Conservation (phyloP, 176 grass and related monocot species). For the Zea mays region Zm-B73-REFERENCE-NAM-5.0 NC_050100.1:7132001-7132500, state of each 20-base stretch:
- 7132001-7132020: too few species aligned
- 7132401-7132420: background rate
- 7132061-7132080: too few species aligned
- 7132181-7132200: conserved; percentile 30
- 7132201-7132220: conserved; percentile 14
- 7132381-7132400: background rate
- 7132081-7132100: too few species aligned
- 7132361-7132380: background rate
- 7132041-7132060: too few species aligned
- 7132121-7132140: conserved; percentile 24
- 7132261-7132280: background rate
- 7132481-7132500: conserved; percentile 45
- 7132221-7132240: conserved; percentile 23
- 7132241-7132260: background rate
- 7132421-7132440: background rate
- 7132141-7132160: conserved; percentile 34
- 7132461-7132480: conserved; percentile 42
- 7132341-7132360: background rate
- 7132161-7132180: conserved; percentile 34
- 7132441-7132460: conserved; percentile 44
- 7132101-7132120: background rate
- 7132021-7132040: too few species aligned
- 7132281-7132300: conserved; percentile 27
- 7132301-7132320: background rate
- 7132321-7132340: conserved; percentile 14